Conservation (phyloP, 768 basidiomycete genomes). For the Leccinum fibrillosum region DNA sequence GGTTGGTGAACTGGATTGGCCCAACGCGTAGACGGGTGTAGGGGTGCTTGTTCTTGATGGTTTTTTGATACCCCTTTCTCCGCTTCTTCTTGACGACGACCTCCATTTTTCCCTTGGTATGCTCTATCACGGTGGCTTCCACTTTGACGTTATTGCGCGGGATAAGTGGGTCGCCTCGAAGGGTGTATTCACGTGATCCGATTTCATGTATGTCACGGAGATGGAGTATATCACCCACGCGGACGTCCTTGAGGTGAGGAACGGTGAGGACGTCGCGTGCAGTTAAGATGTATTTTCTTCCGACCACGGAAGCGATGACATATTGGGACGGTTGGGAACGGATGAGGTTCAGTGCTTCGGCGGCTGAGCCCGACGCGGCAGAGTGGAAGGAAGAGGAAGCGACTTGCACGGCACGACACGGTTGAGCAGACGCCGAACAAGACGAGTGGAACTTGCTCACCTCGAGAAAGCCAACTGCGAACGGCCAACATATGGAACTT, state of each 20-base stretch:
- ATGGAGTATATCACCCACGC: slow-evolving; percentile 79
- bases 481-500: neutral
- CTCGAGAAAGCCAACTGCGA: slow-evolving; percentile 24
- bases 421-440: slow-evolving; percentile 6
- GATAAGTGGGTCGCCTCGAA: slow-evolving; percentile 75
- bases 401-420: slow-evolving; percentile 5
- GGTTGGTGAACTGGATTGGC: slow-evolving; percentile 54
- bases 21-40: slow-evolving; percentile 95
- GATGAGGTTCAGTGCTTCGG: slow-evolving; percentile 73
- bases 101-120: slow-evolving; percentile 94
- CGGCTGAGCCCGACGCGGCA: slow-evolving; percentile 37
- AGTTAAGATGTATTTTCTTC: slow-evolving; percentile 85
- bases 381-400: slow-evolving; percentile 32
- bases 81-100: slow-evolving; percentile 94
- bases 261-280: slow-evolving; percentile 92
- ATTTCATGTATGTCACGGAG: slow-evolving; percentile 90
- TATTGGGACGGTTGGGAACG: slow-evolving; percentile 92
- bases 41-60: slow-evolving; percentile 89
- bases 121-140: slow-evolving; percentile 91
- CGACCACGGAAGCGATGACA: slow-evolving; percentile 83
- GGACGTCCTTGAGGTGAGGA: slow-evolving; percentile 80
- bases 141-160: slow-evolving; percentile 66
- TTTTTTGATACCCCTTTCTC: slow-evolving; percentile 96
- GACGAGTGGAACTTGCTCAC: slow-evolving; percentile 8
- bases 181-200: slow-evolving; percentile 91